Evolutionary conservation across 1,284 basidiomycete species (phyloP).

Genomic region (Pisolithus thermaeus): DNA sequence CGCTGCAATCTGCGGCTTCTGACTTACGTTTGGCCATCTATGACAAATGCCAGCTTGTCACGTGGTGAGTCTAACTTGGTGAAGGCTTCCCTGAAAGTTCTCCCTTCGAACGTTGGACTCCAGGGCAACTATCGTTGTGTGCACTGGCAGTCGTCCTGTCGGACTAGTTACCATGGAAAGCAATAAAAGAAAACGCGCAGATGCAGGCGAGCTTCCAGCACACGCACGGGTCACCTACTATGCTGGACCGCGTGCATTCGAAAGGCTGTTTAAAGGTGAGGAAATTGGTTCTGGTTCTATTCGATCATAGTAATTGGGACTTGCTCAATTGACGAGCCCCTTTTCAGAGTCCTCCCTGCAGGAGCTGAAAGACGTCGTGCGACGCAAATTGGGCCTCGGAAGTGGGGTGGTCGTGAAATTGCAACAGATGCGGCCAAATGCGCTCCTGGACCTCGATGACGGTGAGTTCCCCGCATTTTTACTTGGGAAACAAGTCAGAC

Average conservation of each 20-base stretch:
- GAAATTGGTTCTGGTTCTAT: not conserved
- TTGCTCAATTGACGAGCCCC: conserved; percentile 7
- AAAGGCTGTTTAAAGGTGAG: conserved; percentile 60
- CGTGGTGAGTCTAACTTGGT: too few relatives aligned
- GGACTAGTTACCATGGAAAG: conserved; percentile 32
- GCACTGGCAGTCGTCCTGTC: not conserved
- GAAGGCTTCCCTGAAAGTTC: too few relatives aligned
- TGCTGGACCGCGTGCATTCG: conserved; percentile 45
- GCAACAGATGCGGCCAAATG: conserved; percentile 49
- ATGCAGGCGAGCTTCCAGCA: conserved; percentile 30
- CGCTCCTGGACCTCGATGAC: conserved; percentile 62
- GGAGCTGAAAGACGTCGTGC: conserved; percentile 49
- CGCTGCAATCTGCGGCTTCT: too few relatives aligned
- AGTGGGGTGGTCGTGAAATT: conserved; percentile 40
- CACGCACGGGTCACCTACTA: conserved; percentile 54
- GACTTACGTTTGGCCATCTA: too few relatives aligned
- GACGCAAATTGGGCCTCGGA: conserved; percentile 53
- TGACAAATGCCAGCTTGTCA: too few relatives aligned
- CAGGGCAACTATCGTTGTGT: too few relatives aligned
- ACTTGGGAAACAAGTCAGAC: not conserved
- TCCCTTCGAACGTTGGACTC: too few relatives aligned
- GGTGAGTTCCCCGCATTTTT: conserved; percentile 36
- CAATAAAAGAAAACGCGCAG: conserved; percentile 42
- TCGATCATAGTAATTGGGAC: not conserved
- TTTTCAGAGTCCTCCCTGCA: conserved; percentile 51